Percentiles rank a stretch among this genome's conserved stretches.
Conservation (phyloP, 108 stramenopile species). For the Aurantiochytrium sp. region DNA sequence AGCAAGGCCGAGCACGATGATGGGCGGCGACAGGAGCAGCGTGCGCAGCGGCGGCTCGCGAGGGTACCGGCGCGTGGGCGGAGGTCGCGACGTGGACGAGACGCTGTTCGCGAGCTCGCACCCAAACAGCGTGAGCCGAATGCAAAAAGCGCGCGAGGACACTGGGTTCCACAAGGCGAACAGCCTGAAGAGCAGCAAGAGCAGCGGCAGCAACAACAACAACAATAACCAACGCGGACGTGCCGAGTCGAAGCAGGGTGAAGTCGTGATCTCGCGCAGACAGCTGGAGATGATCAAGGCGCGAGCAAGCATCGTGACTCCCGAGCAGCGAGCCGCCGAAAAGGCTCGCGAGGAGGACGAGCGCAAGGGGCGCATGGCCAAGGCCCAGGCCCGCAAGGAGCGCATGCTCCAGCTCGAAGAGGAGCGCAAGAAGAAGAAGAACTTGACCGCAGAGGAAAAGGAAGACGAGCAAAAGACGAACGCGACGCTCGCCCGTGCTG, state of each 20-base stretch:
- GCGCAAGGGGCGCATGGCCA: not conserved
- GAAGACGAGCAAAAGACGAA: slow-evolving; percentile 5
- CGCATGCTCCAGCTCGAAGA: slow-evolving; percentile 19
- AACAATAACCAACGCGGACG: not conserved
- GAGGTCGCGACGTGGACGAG: not conserved
- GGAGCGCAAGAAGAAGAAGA: not conserved
- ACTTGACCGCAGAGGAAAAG: slow-evolving; percentile 1
- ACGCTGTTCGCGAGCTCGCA: not conserved
- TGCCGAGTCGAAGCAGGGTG: not conserved
- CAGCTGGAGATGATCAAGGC: not conserved
- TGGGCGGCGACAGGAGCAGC: not conserved
- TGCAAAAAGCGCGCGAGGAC: not conserved
- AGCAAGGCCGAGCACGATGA: too few species aligned
- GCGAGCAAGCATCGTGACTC: not conserved
- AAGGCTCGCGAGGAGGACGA: not conserved
- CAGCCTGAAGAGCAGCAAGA: not conserved
- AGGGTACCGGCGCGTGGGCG: not conserved
- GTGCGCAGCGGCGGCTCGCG: not conserved
- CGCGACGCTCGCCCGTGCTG: not conserved
- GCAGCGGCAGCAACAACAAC: not conserved
- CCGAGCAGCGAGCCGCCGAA: not conserved
- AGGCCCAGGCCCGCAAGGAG: slow-evolving; percentile 11
- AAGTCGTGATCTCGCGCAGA: not conserved
- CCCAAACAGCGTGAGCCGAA: not conserved
- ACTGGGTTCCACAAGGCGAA: not conserved